These are phyloP conservation scores for Fusarium sublunatum DNA, from an alignment of 2,329 filamentous ascomycete genomes.

Conservation along the genomic window DNA sequence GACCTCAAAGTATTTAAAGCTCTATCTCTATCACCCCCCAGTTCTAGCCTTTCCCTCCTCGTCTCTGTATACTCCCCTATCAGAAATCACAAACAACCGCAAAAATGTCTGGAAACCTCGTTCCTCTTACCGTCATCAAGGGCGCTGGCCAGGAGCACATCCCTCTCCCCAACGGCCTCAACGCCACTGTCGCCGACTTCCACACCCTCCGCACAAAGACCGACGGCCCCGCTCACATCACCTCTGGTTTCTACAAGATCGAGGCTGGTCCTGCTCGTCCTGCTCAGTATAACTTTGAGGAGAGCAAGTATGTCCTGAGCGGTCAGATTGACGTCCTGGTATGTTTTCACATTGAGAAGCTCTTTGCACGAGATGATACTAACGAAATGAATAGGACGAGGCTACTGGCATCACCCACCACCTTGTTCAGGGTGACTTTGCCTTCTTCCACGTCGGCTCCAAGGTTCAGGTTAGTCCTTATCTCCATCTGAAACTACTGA, in stretches of 20 bases:
- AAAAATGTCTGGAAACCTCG: conserved; percentile 39
- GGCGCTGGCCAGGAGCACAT: conserved; percentile 43
- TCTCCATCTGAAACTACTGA: background rate
- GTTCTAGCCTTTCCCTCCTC: rapidly evolving
- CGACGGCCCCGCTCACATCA: conserved; percentile 39
- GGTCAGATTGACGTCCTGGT: conserved; percentile 44
- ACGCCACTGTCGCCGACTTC: conserved; percentile 43
- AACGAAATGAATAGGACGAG: conserved; percentile 31
- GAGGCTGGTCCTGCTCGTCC: conserved; percentile 37
- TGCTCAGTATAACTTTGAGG: conserved; percentile 41
- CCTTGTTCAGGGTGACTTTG: conserved; percentile 39
- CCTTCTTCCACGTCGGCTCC: conserved; percentile 44
- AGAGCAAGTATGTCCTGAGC: conserved; percentile 42
- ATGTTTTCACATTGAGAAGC: background rate
- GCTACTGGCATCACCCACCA: conserved; percentile 44
- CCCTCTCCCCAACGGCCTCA: conserved; percentile 39
- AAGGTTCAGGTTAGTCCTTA: conserved; percentile 44
- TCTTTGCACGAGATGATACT: background rate
- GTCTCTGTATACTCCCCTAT: background rate
- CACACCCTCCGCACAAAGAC: conserved; percentile 44
- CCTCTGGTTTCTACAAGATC: conserved; percentile 44
- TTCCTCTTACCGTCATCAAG: conserved; percentile 44
- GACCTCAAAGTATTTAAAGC: conserved; percentile 17
- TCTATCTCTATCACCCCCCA: background rate
- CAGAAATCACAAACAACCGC: background rate